Base-by-base conservation (phyloP, 1,284 basidiomycete species). In the Trametes hirsuta region DNA sequence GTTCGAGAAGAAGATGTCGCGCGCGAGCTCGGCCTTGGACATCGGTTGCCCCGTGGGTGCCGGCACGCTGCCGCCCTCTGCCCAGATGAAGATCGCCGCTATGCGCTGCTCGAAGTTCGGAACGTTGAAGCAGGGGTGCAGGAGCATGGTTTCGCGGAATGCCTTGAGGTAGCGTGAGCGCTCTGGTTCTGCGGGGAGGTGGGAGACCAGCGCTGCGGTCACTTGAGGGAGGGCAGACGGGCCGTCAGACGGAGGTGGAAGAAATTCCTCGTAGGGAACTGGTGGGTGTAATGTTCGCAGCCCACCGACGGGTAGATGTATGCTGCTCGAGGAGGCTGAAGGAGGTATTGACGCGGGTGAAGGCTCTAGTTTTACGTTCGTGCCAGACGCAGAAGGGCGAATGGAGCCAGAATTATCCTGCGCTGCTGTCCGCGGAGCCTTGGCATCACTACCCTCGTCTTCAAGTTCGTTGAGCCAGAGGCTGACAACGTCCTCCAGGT, bases 401-500 rank as follows among this genome's bases (percentile, higher is more conserved):
- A 58, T 50, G 0, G 64, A 46, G 25, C 54, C 52, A 8, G 61
- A 42, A 15, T 25, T 52, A 22, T 64, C 66, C 4, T 63, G 55
- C 3, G 55, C 55, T 6, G 64, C 53, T 11, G 55, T 48, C 2
- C 55, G 55, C n/a, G 59, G 22, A 2, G 21, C 22, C 6, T 41
- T 58, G 0, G 60, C 18, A 35, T 70, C 66, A 34, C 55, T 51
- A 36, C 45, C 58, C 14, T 66, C 61, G 18, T 67, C 66, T 47
- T 71, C 65, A 9, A 67, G 47, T 56, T 69, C 65, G 41, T 44
- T 54, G 30, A 88, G 77, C 85, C 86, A 90, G 40, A 87, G 79
- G 49, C 80, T 74, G 5, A 80, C 75, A 39, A 87, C 76, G 63
- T 87, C 85, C 55, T 86, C 80, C 9, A 85, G 71, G 0, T 80